Percentiles rank a stretch among this genome's conserved stretches.
phyloP scores from a whole-genome alignment of 1,284 basidiomycete genomes.

The Ustilago hordei region DNA sequence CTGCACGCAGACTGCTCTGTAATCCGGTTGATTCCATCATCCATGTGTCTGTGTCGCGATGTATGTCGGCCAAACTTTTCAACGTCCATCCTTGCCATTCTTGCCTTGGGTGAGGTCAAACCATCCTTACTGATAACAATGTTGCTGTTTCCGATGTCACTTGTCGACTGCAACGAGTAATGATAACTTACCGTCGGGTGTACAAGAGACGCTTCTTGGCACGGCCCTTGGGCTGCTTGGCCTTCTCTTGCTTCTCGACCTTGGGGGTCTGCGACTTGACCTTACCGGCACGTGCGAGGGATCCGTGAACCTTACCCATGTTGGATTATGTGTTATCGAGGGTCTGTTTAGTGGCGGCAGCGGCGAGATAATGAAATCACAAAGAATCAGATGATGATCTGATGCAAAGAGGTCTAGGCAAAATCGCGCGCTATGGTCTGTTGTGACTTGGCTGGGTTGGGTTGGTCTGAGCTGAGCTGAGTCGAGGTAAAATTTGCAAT shows the following conservation, averaged over 20 bases:
- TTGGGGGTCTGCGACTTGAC: slow-evolving; percentile 94
- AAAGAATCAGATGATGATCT: slow-evolving; percentile 28
- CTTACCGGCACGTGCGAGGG: slow-evolving; percentile 99
- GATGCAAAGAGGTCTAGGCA: neutral
- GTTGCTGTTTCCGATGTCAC: slow-evolving; percentile 14
- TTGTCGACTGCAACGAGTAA: neutral
- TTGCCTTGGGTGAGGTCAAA: neutral
- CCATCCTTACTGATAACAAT: neutral
- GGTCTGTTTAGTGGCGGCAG: slow-evolving; percentile 15
- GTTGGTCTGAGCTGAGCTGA: neutral
- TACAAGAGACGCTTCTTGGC: slow-evolving; percentile 95
- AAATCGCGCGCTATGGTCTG: slow-evolving; percentile 5
- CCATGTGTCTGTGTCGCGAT: no score
- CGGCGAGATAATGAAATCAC: neutral
- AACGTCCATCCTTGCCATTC: neutral
- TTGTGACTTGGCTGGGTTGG: neutral
- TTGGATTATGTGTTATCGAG: slow-evolving; percentile 57
- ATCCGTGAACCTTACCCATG: slow-evolving; percentile 90
- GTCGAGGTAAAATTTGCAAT: neutral
- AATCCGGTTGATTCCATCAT: no score
- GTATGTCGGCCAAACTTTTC: no score
- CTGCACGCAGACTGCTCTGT: neutral
- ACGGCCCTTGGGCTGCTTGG: slow-evolving; percentile 93
- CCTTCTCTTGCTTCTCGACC: slow-evolving; percentile 97
- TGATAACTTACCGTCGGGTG: slow-evolving; percentile 82